These are phyloP conservation scores for Leccinum incarnatum DNA, from an alignment of 768 basidiomycete genomes.

Conservation along the genomic window DNA sequence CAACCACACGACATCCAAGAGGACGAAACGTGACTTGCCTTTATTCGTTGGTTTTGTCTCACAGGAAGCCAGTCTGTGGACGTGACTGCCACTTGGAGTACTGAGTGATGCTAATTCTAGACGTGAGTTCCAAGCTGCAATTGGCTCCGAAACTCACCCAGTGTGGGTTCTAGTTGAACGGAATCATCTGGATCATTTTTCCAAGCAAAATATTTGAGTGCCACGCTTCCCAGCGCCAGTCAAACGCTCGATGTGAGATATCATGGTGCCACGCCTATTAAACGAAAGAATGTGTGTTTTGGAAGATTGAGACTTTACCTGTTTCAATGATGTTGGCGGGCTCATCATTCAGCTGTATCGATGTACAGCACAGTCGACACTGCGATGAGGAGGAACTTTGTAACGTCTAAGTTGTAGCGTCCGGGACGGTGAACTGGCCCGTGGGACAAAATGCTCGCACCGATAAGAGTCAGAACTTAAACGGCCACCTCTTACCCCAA, in stretches of 20 bases:
- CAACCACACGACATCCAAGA: background rate
- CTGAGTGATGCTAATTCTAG: background rate
- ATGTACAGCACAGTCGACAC: too few relatives aligned
- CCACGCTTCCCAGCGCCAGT: background rate
- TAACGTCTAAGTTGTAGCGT: too few relatives aligned
- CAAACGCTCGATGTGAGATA: too few relatives aligned
- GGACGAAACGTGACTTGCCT: background rate
- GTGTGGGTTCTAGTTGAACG: background rate
- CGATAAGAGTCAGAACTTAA: too few relatives aligned
- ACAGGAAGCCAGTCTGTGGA: constrained; percentile 6
- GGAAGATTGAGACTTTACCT: background rate
- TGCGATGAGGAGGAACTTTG: too few relatives aligned
- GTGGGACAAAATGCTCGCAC: too few relatives aligned
- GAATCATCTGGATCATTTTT: background rate
- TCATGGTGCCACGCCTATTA: background rate
- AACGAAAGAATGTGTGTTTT: background rate
- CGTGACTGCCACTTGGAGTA: background rate
- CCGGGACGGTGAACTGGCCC: too few relatives aligned
- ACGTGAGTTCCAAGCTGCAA: background rate
- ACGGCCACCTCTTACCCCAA: too few relatives aligned
- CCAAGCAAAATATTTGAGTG: background rate
- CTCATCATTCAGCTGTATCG: too few relatives aligned
- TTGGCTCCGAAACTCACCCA: background rate
- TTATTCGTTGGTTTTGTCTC: constrained; percentile 9
- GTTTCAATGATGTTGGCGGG: background rate